Evolutionary conservation across 108 stramenopile genomes (phyloP).

Genomic region (Nannochloropsis salina): DNA sequence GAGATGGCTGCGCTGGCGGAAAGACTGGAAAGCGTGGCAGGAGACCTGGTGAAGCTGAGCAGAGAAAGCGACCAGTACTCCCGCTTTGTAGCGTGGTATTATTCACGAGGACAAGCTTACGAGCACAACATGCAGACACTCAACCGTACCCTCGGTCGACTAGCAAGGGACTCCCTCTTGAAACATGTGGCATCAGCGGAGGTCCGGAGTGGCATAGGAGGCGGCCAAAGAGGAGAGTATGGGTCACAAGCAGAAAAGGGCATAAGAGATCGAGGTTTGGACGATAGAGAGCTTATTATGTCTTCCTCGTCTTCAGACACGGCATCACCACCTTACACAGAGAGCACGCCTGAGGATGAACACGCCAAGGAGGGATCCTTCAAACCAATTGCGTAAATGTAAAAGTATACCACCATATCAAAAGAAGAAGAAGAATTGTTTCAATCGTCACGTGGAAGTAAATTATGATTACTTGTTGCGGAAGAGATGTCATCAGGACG

Average conservation of each 20-base stretch:
- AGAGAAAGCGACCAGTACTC: constrained; percentile 19
- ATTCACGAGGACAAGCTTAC: constrained; percentile 1
- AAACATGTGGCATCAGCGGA: neutral
- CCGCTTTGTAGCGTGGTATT: constrained; percentile 4
- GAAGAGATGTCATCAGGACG: no score
- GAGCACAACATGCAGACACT: neutral
- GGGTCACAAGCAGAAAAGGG: neutral
- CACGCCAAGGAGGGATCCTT: no score
- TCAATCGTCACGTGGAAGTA: no score
- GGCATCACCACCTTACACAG: neutral
- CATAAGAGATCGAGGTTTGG: neutral
- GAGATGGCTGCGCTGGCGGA: neutral
- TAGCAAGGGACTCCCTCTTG: neutral
- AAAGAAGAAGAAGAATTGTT: no score
- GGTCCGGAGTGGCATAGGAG: neutral
- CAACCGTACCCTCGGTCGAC: neutral
- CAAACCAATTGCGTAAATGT: no score
- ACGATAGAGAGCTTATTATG: neutral
- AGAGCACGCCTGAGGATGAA: no score
- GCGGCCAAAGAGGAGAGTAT: neutral
- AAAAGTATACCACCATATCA: no score
- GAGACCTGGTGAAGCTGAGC: neutral
- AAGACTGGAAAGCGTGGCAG: neutral
- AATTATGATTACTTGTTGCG: no score
- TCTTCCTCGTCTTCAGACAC: neutral